These are phyloP conservation scores for Diaporthe helianthi DNA, from an alignment of 2,329 filamentous ascomycete species.

Conservation along the genomic window DNA sequence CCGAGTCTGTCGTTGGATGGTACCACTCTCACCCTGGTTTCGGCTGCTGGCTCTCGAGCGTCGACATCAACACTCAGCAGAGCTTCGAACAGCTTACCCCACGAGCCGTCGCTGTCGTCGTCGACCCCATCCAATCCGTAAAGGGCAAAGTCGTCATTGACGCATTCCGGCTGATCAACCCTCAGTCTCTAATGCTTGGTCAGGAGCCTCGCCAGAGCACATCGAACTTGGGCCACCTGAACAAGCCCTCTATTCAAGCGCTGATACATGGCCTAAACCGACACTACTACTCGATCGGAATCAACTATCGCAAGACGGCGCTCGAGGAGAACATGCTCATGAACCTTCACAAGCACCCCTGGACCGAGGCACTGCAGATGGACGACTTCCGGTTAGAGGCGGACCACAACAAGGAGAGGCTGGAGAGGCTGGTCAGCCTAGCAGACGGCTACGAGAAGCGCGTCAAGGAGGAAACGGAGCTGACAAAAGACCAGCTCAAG, in stretches of 20 bases:
- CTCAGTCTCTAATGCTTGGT: constrained; percentile 95
- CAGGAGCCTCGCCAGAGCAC: constrained; percentile 98
- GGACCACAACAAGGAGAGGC: constrained; percentile 82
- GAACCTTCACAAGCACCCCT: constrained; percentile 99
- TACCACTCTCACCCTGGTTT: constrained; percentile 99
- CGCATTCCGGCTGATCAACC: constrained; percentile 97
- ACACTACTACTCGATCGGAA: constrained; percentile 99
- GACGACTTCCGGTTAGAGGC: constrained; percentile 90
- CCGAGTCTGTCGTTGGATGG: constrained; percentile 98
- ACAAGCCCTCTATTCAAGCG: constrained; percentile 99
- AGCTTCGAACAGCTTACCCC: constrained; percentile 99
- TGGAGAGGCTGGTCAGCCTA: constrained; percentile 86
- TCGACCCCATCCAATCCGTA: constrained; percentile 98
- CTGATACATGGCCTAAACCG: constrained; percentile 97
- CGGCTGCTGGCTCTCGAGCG: constrained; percentile 97
- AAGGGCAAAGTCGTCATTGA: constrained; percentile 99
- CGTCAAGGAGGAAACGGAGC: constrained; percentile 97
- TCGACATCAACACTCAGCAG: constrained; percentile 99
- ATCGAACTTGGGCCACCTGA: constrained; percentile 95
- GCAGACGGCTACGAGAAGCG: constrained; percentile 98
- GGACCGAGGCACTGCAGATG: constrained; percentile 98
- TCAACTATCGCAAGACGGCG: constrained; percentile 97
- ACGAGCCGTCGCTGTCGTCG: constrained; percentile 94
- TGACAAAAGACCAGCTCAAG: constrained; percentile 97
- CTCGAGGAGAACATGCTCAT: constrained; percentile 99